Percentiles rank a stretch among this genome's conserved stretches.
phyloP scores from a whole-genome alignment of 768 basidiomycete species.

The Psilocybe azurescens region DNA sequence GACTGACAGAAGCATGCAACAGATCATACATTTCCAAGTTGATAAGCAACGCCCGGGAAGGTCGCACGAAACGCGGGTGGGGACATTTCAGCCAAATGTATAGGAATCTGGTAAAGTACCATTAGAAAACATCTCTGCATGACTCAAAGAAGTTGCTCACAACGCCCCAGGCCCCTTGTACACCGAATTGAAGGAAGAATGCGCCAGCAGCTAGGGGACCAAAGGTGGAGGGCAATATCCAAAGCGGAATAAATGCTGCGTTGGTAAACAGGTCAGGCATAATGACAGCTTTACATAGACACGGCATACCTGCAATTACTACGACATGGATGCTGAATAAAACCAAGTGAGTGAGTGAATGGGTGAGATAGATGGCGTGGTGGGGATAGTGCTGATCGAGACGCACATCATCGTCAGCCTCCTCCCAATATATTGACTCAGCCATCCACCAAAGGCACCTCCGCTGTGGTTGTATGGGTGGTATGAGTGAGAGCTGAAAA shows the following conservation, averaged over 20 bases:
- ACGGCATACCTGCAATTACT: conserved; percentile 52
- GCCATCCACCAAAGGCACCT: conserved; percentile 72
- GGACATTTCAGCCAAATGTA: conserved; percentile 82
- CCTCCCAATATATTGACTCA: conserved; percentile 80
- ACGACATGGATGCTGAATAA: conserved; percentile 52
- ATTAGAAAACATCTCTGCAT: conserved; percentile 46
- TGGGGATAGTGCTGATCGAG: no score
- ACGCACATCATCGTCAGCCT: conserved; percentile 77
- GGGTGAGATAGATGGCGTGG: no score
- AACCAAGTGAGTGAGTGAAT: not conserved
- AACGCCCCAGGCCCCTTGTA: conserved; percentile 92
- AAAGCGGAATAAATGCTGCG: conserved; percentile 69
- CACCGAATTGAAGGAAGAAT: conserved; percentile 86
- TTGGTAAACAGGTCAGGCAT: not conserved
- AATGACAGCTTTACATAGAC: not conserved
- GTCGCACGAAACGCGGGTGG: conserved; percentile 90
- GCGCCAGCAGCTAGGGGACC: conserved; percentile 78
- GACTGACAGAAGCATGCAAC: not conserved
- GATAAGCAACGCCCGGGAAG: conserved; percentile 87
- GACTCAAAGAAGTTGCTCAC: conserved; percentile 55
- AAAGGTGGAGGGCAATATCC: conserved; percentile 82
- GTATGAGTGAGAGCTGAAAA: not conserved
- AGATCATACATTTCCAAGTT: conserved; percentile 71
- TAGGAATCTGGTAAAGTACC: conserved; percentile 53
- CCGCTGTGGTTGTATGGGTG: conserved; percentile 44